Evolutionary conservation across 2,329 filamentous ascomycete species (phyloP).

Genomic region (Pseudogymnoascus sp.): DNA sequence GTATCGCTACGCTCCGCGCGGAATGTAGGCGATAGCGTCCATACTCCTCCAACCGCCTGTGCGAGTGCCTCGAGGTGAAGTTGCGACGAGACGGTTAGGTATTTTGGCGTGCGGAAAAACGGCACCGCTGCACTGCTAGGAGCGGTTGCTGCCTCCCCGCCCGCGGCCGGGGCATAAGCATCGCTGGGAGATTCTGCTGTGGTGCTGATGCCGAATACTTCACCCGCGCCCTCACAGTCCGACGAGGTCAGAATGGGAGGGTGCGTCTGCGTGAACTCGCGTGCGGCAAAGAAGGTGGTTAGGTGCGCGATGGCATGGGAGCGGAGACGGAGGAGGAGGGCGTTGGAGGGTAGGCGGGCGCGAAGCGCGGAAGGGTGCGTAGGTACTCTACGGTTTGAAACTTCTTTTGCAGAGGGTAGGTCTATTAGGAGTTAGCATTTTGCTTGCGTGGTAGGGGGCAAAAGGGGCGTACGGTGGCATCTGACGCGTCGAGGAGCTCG

Average conservation of each 20-base stretch:
- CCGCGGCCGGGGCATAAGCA: conserved; percentile 7
- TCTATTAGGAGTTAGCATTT: conserved; percentile 43
- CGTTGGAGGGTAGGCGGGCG: conserved; percentile 71
- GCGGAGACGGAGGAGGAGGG: conserved; percentile 72
- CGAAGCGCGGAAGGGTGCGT: conserved; percentile 83
- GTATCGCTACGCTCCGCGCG: conserved; percentile 91
- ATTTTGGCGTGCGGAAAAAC: conserved; percentile 86
- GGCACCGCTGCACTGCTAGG: conserved; percentile 23
- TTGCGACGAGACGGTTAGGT: conserved; percentile 91
- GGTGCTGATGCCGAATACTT: conserved; percentile 72
- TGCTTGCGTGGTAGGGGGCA: no score
- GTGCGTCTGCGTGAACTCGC: conserved; percentile 75
- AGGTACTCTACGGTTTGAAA: conserved; percentile 87
- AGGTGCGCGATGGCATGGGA: conserved; percentile 71
- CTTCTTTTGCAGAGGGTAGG: conserved; percentile 92
- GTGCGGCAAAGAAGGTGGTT: conserved; percentile 66
- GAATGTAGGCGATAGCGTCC: conserved; percentile 91
- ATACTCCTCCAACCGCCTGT: conserved; percentile 82
- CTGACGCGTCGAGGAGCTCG: conserved; percentile 66
- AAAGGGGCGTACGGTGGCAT: conserved; percentile 62
- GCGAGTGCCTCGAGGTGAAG: conserved; percentile 89
- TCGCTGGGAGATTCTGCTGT: conserved; percentile 24
- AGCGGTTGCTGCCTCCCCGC: conserved; percentile 33
- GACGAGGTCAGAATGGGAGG: conserved; percentile 93
- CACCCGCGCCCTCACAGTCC: conserved; percentile 92